phyloP scores from a whole-genome alignment of 352 stramenopile species.

The Phytopythium boreale region DNA sequence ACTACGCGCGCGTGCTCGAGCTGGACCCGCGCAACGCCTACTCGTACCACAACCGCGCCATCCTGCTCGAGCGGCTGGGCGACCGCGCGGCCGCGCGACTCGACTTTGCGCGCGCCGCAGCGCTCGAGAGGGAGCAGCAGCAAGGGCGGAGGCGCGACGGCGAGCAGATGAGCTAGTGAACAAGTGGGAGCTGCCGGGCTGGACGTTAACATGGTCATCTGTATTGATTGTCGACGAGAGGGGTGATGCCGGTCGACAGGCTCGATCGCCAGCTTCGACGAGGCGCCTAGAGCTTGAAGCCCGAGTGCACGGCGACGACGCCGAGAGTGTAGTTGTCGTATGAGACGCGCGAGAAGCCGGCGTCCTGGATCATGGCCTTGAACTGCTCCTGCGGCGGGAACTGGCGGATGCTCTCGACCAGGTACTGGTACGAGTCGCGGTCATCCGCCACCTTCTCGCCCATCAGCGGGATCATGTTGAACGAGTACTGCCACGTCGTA shows the following conservation, averaged over 20 bases:
- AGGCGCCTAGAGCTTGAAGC: constrained; percentile 91
- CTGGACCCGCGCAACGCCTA: constrained; percentile 77
- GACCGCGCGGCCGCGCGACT: constrained; percentile 30
- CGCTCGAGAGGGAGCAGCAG: constrained; percentile 3
- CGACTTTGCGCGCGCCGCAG: constrained; percentile 32
- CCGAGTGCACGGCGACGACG: constrained; percentile 96
- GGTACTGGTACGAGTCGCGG: constrained; percentile 97
- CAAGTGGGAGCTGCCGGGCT: neutral
- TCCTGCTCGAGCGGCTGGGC: constrained; percentile 74
- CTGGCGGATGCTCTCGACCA: constrained; percentile 99
- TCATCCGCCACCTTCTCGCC: constrained; percentile 95
- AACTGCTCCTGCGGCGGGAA: constrained; percentile 98
- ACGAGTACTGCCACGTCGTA: constrained; percentile 88
- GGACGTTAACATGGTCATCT: neutral
- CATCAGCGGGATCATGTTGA: constrained; percentile 96
- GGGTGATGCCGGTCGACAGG: neutral
- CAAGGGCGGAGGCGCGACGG: neutral
- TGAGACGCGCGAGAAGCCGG: constrained; percentile 91
- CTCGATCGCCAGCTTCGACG: neutral
- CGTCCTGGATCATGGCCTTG: constrained; percentile 91
- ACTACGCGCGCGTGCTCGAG: constrained; percentile 75
- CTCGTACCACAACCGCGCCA: constrained; percentile 82
- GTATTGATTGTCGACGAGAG: neutral
- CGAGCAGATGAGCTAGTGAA: neutral
- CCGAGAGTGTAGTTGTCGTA: constrained; percentile 98